Conservation (phyloP, 2,329 filamentous ascomycete species). For the Dactylellina parvicollis region DNA sequence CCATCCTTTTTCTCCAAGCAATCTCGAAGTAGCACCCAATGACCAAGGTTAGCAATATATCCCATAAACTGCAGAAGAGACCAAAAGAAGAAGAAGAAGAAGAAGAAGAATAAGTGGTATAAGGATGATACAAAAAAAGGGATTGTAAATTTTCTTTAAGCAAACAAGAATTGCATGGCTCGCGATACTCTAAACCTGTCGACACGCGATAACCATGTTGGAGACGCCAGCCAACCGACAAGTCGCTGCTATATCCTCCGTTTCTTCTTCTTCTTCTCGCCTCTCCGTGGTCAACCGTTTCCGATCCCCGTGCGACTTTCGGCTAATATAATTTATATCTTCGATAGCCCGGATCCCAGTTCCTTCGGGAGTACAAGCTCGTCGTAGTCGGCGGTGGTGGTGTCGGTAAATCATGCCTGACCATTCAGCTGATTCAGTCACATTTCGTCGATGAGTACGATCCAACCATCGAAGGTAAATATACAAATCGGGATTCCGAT, state of each 20-base stretch:
- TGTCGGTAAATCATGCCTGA: constrained; percentile 98
- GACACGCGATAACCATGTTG: no score
- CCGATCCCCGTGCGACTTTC: not conserved
- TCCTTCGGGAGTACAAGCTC: constrained; percentile 90
- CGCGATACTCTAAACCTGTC: no score
- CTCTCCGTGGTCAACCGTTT: not conserved
- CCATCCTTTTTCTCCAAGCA: constrained; percentile 10
- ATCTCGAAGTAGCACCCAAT: constrained; percentile 17
- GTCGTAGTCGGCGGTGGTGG: constrained; percentile 98
- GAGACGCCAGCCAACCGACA: no score
- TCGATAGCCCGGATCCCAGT: constrained; percentile 65
- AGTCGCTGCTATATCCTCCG: no score
- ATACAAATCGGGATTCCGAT: not conserved
- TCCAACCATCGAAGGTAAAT: constrained; percentile 94
- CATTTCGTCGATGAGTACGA: constrained; percentile 99
- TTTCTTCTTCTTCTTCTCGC: no score
- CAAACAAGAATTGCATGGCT: no score
- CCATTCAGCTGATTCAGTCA: constrained; percentile 92
- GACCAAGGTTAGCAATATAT: constrained; percentile 27
- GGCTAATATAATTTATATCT: not conserved
- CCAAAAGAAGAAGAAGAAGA: no score
- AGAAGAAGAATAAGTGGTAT: no score
- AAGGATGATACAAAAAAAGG: no score
- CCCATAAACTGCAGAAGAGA: no score
- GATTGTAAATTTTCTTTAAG: no score